Percentiles rank a stretch among this genome's conserved stretches.
These are phyloP conservation scores for Macrophomina phaseolina DNA, from an alignment of 2,329 filamentous ascomycete species.

Conservation along the genomic window DNA sequence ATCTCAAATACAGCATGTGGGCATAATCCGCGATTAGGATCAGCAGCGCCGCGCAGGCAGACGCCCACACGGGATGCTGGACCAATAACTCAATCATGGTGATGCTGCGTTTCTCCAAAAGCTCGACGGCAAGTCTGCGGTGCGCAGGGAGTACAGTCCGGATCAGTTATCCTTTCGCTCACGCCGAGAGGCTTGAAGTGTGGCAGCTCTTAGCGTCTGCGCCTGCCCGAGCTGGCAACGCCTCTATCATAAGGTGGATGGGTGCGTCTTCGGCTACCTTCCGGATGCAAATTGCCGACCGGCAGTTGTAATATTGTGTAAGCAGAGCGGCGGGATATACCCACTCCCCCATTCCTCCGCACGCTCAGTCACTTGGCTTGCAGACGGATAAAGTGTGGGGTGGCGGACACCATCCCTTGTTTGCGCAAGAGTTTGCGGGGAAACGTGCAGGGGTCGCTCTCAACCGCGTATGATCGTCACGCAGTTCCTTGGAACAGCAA, in stretches of 20 bases:
- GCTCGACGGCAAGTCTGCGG: background rate
- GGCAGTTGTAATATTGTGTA: conserved; percentile 9
- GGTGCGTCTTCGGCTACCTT: background rate
- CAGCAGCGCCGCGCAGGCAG: conserved; percentile 31
- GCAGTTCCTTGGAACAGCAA: conserved; percentile 1
- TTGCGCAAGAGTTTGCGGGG: conserved; percentile 11
- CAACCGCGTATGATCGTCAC: background rate
- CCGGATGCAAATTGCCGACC: conserved; percentile 20
- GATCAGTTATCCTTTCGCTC: background rate
- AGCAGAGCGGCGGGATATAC: background rate
- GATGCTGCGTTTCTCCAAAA: background rate
- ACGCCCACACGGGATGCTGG: conserved; percentile 19
- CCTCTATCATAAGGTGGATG: conserved; percentile 8
- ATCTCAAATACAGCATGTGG: conserved; percentile 57
- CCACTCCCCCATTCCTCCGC: background rate
- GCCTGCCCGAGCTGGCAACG: background rate
- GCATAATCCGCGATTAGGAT: conserved; percentile 50
- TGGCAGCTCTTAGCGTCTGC: conserved; percentile 1
- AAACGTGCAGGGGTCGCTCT: conserved; percentile 1
- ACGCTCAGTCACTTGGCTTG: background rate
- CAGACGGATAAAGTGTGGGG: conserved; percentile 20
- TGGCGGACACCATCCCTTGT: conserved; percentile 10
- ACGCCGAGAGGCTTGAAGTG: background rate
- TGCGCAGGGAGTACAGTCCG: background rate
- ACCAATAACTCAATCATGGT: conserved; percentile 13